Evolutionary conservation across 2,329 filamentous ascomycete genomes (phyloP), one percentile per base, ranked within the genome.

Genomic region (Aspergillus alliaceus): DNA sequence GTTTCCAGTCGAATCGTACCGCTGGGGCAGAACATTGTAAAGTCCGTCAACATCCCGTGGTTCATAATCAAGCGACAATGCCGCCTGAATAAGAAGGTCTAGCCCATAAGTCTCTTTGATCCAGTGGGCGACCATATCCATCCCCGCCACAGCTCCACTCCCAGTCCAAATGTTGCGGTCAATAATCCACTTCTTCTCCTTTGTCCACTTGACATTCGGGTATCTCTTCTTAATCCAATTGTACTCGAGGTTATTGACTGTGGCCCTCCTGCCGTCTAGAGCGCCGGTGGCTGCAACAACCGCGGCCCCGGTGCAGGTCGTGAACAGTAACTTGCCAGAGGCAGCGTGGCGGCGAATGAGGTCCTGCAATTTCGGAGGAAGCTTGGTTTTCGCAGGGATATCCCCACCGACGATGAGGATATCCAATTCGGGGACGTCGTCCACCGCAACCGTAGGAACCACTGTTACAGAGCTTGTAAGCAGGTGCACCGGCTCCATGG

Each of bases 161-260:
- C 73, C 75, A 2, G 79, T 81, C 79, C 79, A 81, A 80, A n/a
- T 70, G 35, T 80, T 79, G 1, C 71, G 75, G 49, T 80, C n/a
- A n/a, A 76, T 56, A 54, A 80, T 66, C 77, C 79, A 82, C 59
- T 80, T 76, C 56, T 72, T 73, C 25, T n/a, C 71, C 27, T 61
- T 67, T 1, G 72, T 72, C 79, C 79, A 82, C 4, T 78, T 73
- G 11, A 81, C 77, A 1, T 75, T 69, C 0, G 79, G 76, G 4
- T 67, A 72, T 7, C 63, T 58, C 25, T 69, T 59, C 52, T 66
- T 71, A 0, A 73, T 64, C 52, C 62, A 64, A 1, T 66, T 64
- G 44, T 72, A 68, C 2, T 63, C 64, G 0, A 65, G 53, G 54
- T 80, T 73, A 56, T 81, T 81, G 2, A 74, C 68, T 0, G 79